Conservation (phyloP, 2,329 filamentous ascomycete genomes). For the Arthrinium phaeospermum region DNA sequence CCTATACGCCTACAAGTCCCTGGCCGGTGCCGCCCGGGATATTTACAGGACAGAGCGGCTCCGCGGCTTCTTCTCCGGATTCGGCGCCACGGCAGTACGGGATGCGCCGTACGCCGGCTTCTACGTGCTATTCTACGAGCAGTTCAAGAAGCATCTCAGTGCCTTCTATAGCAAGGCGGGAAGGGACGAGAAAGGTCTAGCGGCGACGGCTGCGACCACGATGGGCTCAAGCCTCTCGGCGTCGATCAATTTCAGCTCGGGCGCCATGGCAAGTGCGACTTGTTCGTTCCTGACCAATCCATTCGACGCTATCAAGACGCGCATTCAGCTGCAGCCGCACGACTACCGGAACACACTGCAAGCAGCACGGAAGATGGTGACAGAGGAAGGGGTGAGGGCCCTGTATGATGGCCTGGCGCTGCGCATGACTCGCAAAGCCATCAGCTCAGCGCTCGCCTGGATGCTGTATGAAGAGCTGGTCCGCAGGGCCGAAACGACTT, state of each 20-base stretch:
- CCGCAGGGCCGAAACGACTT: conserved; percentile 62
- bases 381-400: conserved; percentile 78
- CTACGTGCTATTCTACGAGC: conserved; percentile 94
- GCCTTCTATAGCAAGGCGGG: conserved; percentile 31
- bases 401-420: conserved; percentile 87
- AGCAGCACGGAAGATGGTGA: conserved; percentile 77
- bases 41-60: conserved; percentile 76
- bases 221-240: conserved; percentile 56
- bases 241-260: conserved; percentile 85
- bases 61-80: conserved; percentile 89
- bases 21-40: conserved; percentile 73
- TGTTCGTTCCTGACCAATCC: conserved; percentile 94
- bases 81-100: conserved; percentile 88
- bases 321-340: conserved; percentile 86
- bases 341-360: conserved; percentile 84
- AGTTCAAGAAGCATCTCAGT: conserved; percentile 71
- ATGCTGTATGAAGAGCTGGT: conserved; percentile 96
- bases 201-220: neutral
- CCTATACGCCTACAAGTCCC: conserved; percentile 81
- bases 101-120: conserved; percentile 97
- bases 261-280: conserved; percentile 77
- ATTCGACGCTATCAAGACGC: conserved; percentile 95
- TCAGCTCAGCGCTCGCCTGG: conserved; percentile 96
- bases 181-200: neutral
- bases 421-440: conserved; percentile 86